Evolutionary conservation across 345 rosid species (phyloP).

Genomic region (Corchorus capsularis): DNA sequence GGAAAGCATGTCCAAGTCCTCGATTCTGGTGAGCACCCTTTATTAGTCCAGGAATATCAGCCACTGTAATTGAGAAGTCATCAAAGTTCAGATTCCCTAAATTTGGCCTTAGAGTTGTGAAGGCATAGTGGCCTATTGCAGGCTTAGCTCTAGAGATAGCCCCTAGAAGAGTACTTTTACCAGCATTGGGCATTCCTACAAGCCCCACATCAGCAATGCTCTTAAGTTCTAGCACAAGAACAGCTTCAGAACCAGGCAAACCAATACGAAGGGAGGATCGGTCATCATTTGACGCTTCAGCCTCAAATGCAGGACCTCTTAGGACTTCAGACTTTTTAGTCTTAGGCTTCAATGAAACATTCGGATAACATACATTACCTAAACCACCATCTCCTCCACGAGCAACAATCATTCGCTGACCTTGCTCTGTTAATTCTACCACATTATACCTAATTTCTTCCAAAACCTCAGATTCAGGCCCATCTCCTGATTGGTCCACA

Average conservation of each 20-base stretch:
- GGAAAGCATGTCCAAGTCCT: constrained; percentile 90
- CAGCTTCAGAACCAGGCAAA: constrained; percentile 62
- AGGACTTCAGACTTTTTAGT: constrained; percentile 20
- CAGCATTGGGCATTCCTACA: constrained; percentile 96
- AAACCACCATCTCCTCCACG: constrained; percentile 86
- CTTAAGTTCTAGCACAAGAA: constrained; percentile 76
- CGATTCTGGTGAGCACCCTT: constrained; percentile 84
- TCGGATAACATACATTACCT: constrained; percentile 57
- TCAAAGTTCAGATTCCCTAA: constrained; percentile 79
- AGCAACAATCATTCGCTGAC: constrained; percentile 73
- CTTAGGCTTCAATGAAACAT: constrained; percentile 43
- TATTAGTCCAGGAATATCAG: constrained; percentile 94
- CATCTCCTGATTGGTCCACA: constrained; percentile 19
- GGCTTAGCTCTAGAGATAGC: constrained; percentile 88
- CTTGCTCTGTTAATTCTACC: constrained; percentile 69
- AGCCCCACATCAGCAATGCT: constrained; percentile 98
- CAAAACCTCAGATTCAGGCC: constrained; percentile 28
- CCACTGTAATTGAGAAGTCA: constrained; percentile 83
- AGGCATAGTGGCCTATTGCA: constrained; percentile 78
- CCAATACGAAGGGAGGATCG: constrained; percentile 50
- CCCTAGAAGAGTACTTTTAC: constrained; percentile 91
- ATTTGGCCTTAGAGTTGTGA: constrained; percentile 88
- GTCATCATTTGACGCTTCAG: constrained; percentile 29
- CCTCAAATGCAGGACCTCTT: constrained; percentile 24
- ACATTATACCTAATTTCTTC: constrained; percentile 59